These are phyloP conservation scores for Actinidia arguta DNA, from an alignment of 179 eudicot genomes.

Conservation along the genomic window DNA sequence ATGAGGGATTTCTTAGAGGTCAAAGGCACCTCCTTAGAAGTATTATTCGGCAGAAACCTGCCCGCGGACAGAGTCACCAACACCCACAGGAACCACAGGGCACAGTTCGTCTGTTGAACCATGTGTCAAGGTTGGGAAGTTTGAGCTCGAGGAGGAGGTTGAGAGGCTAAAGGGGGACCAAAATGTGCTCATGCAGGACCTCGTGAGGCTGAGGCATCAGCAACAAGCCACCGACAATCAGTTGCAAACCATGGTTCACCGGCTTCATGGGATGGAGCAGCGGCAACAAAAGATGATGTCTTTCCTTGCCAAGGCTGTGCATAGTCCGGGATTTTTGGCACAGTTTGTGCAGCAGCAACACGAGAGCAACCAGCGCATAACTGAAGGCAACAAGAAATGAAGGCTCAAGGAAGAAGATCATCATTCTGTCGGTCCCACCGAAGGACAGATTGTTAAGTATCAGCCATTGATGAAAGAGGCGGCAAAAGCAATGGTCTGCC, in stretches of 20 bases:
- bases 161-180: slow-evolving; percentile 92
- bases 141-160: slow-evolving; percentile 90
- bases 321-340: slow-evolving; percentile 85
- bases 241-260: slow-evolving; percentile 75
- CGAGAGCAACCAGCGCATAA: slow-evolving; percentile 61
- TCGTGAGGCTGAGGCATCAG: slow-evolving; percentile 84
- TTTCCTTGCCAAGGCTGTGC: slow-evolving; percentile 84
- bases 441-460: slow-evolving; percentile 84
- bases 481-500: slow-evolving; percentile 65
- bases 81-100: slow-evolving; percentile 50
- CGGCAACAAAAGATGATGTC: slow-evolving; percentile 97
- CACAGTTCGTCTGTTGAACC: slow-evolving; percentile 64
- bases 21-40: slow-evolving; percentile 75
- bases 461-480: slow-evolving; percentile 64
- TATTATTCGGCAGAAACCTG: slow-evolving; percentile 70
- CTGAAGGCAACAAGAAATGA: slow-evolving; percentile 76
- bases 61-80: slow-evolving; percentile 61
- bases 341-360: slow-evolving; percentile 85
- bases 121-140: slow-evolving; percentile 91
- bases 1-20: slow-evolving; percentile 86
- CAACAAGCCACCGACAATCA: slow-evolving; percentile 83
- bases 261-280: slow-evolving; percentile 91
- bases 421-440: slow-evolving; percentile 37
- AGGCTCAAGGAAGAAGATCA: slow-evolving; percentile 67
- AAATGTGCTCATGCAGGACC: slow-evolving; percentile 93